phyloP scores from a whole-genome alignment of 1,284 basidiomycete species.

The Sanghuangporus sanghuang region DNA sequence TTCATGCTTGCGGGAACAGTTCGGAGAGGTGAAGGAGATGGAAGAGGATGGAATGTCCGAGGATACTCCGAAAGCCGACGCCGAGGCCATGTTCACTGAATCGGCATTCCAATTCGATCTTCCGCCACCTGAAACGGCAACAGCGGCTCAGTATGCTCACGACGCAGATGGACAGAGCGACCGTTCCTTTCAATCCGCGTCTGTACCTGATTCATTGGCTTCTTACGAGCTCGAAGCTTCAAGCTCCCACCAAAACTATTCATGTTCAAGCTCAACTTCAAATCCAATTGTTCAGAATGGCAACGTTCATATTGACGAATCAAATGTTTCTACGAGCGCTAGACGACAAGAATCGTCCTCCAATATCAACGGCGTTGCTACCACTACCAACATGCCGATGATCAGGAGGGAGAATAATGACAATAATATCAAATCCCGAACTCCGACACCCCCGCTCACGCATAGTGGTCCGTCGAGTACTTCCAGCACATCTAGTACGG shows the following conservation, averaged over 20 bases:
- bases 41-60: slow-evolving; percentile 7
- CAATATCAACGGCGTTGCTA: neutral
- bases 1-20: neutral
- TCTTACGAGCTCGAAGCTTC: too few species aligned
- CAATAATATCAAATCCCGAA: neutral
- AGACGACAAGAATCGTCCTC: neutral
- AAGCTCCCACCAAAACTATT: neutral
- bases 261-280: neutral
- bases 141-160: neutral
- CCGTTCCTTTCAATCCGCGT: neutral
- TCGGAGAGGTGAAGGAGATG: neutral
- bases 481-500: neutral
- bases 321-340: neutral
- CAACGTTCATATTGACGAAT: neutral
- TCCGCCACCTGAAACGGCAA: neutral
- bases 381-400: neutral
- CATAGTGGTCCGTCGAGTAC: slow-evolving; percentile 5
- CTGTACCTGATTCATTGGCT: too few species aligned
- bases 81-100: neutral
- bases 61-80: slow-evolving; percentile 10
- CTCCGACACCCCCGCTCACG: slow-evolving; percentile 2
- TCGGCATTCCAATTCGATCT: neutral
- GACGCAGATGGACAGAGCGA: neutral
- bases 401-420: too few species aligned
- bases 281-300: neutral